phyloP scores from a whole-genome alignment of 139 green algal genomes.

The Coelastrella sp. region DNA sequence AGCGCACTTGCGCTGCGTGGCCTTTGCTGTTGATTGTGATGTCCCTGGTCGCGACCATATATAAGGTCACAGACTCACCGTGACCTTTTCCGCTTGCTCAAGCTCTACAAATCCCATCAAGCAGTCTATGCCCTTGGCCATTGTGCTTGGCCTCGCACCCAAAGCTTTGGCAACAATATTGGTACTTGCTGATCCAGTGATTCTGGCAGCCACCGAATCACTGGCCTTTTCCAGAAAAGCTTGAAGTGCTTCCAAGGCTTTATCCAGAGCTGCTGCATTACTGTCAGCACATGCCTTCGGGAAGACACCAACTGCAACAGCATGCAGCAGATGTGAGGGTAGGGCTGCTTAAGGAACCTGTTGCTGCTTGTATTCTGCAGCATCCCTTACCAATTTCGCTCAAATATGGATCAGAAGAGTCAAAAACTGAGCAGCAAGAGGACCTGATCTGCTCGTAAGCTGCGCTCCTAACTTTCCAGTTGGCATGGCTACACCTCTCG shows the following conservation, averaged over 20 bases:
- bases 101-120: slow-evolving; percentile 87
- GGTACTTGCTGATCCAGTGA: slow-evolving; percentile 48
- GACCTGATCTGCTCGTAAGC: slow-evolving; percentile 81
- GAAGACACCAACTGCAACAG: slow-evolving; percentile 79
- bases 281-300: slow-evolving; percentile 83
- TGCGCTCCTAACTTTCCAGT: slow-evolving; percentile 91
- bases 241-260: slow-evolving; percentile 85
- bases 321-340: too few species aligned
- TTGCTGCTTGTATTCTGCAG: too few species aligned
- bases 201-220: slow-evolving; percentile 47
- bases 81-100: slow-evolving; percentile 84
- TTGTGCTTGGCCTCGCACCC: slow-evolving; percentile 83
- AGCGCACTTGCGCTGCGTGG: neutral
- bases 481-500: slow-evolving; percentile 80
- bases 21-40: neutral
- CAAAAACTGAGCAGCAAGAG: slow-evolving; percentile 67
- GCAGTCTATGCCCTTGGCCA: slow-evolving; percentile 74
- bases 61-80: too few species aligned
- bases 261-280: slow-evolving; percentile 93
- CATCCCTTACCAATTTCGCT: slow-evolving; percentile 75
- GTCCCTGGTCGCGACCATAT: too few species aligned
- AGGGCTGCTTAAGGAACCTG: too few species aligned
- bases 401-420: slow-evolving; percentile 74
- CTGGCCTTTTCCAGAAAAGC: slow-evolving; percentile 72
- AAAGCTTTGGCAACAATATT: slow-evolving; percentile 85